These are phyloP conservation scores for Aspergillus proliferans DNA, from an alignment of 2,329 filamentous ascomycete genomes.

Conservation along the genomic window DNA sequence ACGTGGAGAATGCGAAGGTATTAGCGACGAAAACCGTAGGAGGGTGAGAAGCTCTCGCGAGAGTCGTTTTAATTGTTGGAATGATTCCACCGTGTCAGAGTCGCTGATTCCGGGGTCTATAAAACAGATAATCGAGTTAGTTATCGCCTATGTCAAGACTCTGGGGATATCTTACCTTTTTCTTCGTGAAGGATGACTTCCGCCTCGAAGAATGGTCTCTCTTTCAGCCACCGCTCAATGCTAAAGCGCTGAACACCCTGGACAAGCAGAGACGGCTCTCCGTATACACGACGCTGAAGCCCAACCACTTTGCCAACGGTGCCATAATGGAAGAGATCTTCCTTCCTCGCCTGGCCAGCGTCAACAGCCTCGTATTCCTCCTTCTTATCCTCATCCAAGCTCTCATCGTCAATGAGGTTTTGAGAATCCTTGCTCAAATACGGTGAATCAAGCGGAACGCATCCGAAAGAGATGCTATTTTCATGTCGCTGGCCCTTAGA, in stretches of 20 bases:
- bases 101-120: conserved; percentile 47
- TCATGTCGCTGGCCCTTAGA: conserved; percentile 58
- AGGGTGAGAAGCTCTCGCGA: conserved; percentile 82
- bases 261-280: conserved; percentile 76
- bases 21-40: conserved; percentile 75
- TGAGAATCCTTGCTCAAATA: conserved; percentile 69
- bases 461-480: conserved; percentile 70
- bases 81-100: conserved; percentile 61
- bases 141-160: background rate
- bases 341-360: conserved; percentile 55
- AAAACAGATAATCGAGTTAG: conserved; percentile 4
- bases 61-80: conserved; percentile 73
- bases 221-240: conserved; percentile 66
- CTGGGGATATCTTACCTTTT: conserved; percentile 46
- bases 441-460: conserved; percentile 75
- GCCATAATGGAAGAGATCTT: conserved; percentile 76
- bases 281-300: conserved; percentile 66
- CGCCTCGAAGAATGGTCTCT: conserved; percentile 80
- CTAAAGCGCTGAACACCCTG: conserved; percentile 75
- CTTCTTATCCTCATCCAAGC: conserved; percentile 43
- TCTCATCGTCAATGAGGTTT: conserved; percentile 62
- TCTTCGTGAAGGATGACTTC: conserved; percentile 68
- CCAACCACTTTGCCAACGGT: conserved; percentile 73
- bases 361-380: conserved; percentile 47
- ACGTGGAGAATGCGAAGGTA: conserved; percentile 62